Percentiles rank a stretch among this genome's conserved stretches.
phyloP scores from a whole-genome alignment of 192 early-diverging fungal genomes.

The Coemansia sp. region DNA sequence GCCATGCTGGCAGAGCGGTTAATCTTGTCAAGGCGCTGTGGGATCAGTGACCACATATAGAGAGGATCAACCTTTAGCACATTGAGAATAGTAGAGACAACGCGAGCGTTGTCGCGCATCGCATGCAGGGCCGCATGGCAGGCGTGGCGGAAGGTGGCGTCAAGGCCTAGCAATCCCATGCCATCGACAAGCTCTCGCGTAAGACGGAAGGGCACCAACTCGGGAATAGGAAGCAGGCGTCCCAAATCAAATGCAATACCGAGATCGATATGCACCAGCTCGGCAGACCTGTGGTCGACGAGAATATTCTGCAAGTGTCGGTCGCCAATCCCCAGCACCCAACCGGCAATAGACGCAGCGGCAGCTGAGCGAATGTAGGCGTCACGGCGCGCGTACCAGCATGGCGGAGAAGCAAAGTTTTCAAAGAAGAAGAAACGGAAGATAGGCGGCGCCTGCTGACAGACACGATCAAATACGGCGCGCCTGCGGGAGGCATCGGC shows the following conservation, averaged over 20 bases:
- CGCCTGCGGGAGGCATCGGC: constrained; percentile 28
- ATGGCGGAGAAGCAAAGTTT: constrained; percentile 63
- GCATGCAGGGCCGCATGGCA: constrained; percentile 79
- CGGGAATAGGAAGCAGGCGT: constrained; percentile 79
- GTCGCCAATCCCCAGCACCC: constrained; percentile 90
- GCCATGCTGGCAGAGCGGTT: constrained; percentile 34
- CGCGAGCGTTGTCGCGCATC: constrained; percentile 75
- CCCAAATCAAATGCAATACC: constrained; percentile 97
- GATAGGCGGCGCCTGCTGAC: constrained; percentile 55
- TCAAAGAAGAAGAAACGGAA: constrained; percentile 80
- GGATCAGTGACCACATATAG: constrained; percentile 64
- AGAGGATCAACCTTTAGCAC: constrained; percentile 94
- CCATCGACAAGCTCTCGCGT: constrained; percentile 87
- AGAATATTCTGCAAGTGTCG: constrained; percentile 92
- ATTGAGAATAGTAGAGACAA: constrained; percentile 84
- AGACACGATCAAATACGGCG: constrained; percentile 56
- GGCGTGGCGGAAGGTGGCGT: constrained; percentile 75
- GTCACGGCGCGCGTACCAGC: constrained; percentile 74
- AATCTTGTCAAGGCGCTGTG: constrained; percentile 45
- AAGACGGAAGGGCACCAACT: constrained; percentile 89
- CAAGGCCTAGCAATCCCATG: constrained; percentile 78
- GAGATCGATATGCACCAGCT: constrained; percentile 93
- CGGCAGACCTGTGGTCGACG: constrained; percentile 75
- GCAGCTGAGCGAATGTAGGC: constrained; percentile 80
- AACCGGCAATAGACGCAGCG: constrained; percentile 82